These are phyloP conservation scores for Hymenoscyphus linearis DNA, from an alignment of 2,329 filamentous ascomycete genomes.

Conservation along the genomic window DNA sequence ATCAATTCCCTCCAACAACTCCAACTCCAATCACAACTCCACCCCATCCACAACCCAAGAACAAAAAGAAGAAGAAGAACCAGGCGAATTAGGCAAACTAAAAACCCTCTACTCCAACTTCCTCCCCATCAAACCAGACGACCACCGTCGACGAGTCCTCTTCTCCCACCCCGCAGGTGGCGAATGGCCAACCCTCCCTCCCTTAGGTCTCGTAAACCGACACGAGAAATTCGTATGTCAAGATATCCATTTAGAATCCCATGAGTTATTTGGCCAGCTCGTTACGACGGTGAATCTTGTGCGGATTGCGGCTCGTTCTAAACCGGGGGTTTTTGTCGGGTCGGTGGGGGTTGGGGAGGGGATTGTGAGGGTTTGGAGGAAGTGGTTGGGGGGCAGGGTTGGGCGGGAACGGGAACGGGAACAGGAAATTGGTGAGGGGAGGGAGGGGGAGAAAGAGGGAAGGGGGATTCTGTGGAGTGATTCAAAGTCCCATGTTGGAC, in stretches of 20 bases:
- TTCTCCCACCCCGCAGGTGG: slow-evolving; percentile 33
- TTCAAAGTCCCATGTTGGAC: slow-evolving; percentile 54
- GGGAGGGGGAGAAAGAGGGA: slow-evolving; percentile 39
- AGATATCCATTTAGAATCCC: slow-evolving; percentile 59
- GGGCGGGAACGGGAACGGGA: slow-evolving; percentile 26
- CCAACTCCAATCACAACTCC: too few species aligned
- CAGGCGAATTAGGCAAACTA: slow-evolving; percentile 32
- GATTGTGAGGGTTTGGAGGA: slow-evolving; percentile 64
- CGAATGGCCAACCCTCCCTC: slow-evolving; percentile 19
- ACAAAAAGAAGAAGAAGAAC: slow-evolving; percentile 29
- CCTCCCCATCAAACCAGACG: slow-evolving; percentile 15
- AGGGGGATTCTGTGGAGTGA: slow-evolving; percentile 64
- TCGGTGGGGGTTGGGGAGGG: slow-evolving; percentile 63
- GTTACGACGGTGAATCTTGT: slow-evolving; percentile 64
- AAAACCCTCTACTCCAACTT: slow-evolving; percentile 19
- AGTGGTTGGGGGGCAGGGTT: slow-evolving; percentile 52
- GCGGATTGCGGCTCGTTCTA: slow-evolving; percentile 53
- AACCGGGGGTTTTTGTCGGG: slow-evolving; percentile 56
- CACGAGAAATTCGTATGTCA: slow-evolving; percentile 47
- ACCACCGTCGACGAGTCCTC: slow-evolving; percentile 8
- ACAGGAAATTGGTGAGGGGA: slow-evolving; percentile 16
- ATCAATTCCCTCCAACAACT: too few species aligned
- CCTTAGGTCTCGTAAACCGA: slow-evolving; percentile 25
- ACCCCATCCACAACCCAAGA: too few species aligned
- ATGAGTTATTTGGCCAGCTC: slow-evolving; percentile 71